These are phyloP conservation scores for Mucor indicus DNA, from an alignment of 371 early-diverging fungal species.

Conservation along the genomic window DNA sequence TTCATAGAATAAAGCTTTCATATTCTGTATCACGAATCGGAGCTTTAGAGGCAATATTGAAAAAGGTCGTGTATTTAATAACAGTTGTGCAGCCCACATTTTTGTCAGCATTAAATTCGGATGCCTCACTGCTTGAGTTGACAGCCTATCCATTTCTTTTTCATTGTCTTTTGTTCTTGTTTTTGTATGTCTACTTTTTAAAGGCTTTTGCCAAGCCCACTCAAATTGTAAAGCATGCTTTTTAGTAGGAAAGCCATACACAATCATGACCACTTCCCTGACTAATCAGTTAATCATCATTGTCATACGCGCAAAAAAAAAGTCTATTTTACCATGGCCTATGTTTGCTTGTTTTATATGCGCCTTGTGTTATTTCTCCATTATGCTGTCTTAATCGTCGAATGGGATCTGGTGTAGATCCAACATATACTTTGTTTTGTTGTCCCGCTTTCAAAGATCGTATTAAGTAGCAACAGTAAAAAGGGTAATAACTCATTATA, in stretches of 20 bases:
- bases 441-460: constrained; percentile 20
- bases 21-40: constrained; percentile 11
- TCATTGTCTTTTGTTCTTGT: not conserved
- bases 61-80: constrained; percentile 18
- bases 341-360: constrained; percentile 13
- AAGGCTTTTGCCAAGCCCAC: constrained; percentile 27
- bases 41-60: constrained; percentile 14
- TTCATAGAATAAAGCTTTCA: constrained; percentile 13
- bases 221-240: constrained; percentile 22
- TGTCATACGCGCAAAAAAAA: not conserved
- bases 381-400: constrained; percentile 23
- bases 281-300: no score
- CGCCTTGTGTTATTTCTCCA: constrained; percentile 27
- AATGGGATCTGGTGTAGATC: constrained; percentile 23
- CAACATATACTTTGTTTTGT: constrained; percentile 20
- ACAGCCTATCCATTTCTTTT: no score
- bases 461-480: constrained; percentile 26
- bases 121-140: no score
- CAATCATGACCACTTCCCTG: constrained; percentile 23
- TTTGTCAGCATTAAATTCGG: constrained; percentile 15
- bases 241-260: constrained; percentile 21
- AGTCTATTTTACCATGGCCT: constrained; percentile 17
- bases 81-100: constrained; percentile 19
- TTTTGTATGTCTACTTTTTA: constrained; percentile 18
- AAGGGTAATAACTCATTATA: constrained; percentile 10